Conservation (phyloP, 1,284 basidiomycete genomes). For the Cutaneotrichosporon cutaneum region DNA sequence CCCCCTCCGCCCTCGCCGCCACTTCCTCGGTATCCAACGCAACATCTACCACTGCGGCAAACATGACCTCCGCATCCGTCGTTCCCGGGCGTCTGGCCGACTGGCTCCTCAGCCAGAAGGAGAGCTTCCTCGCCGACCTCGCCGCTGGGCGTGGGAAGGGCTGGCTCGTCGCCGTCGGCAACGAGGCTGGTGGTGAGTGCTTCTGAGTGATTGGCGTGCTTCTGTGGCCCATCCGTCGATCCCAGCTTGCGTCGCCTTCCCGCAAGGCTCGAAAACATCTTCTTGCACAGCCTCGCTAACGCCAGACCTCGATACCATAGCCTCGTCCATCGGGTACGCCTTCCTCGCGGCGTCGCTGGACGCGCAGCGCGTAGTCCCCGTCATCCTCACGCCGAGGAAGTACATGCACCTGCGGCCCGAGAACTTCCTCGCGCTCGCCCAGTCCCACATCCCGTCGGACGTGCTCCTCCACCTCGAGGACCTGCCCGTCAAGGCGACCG, state of each 20-base stretch:
- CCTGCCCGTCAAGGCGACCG: constrained; percentile 39
- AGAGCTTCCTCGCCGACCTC: constrained; percentile 57
- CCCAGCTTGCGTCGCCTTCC: too few species aligned
- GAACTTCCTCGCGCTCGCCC: constrained; percentile 71
- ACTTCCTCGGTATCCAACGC: not conserved
- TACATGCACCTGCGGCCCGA: constrained; percentile 81
- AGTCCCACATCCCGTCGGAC: constrained; percentile 64
- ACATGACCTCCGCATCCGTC: not conserved
- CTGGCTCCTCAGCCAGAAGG: constrained; percentile 54
- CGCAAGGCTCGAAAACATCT: too few species aligned
- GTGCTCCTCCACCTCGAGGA: constrained; percentile 53
- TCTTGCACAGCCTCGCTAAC: not conserved
- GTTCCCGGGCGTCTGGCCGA: constrained; percentile 37
- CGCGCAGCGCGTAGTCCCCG: constrained; percentile 63
- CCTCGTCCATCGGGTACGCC: constrained; percentile 76
- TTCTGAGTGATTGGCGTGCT: not conserved
- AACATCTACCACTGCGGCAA: constrained; percentile 1
- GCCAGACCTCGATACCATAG: constrained; percentile 81
- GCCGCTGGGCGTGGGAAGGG: constrained; percentile 55
- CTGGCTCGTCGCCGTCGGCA: constrained; percentile 85
- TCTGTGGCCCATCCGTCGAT: not conserved
- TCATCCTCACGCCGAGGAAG: constrained; percentile 67
- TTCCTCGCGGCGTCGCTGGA: constrained; percentile 63
- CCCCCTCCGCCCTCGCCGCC: not conserved
- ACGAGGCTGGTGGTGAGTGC: constrained; percentile 80